Base-by-base conservation (phyloP, 1,284 basidiomycete species). In the Sphaerobolus stellatus region DNA sequence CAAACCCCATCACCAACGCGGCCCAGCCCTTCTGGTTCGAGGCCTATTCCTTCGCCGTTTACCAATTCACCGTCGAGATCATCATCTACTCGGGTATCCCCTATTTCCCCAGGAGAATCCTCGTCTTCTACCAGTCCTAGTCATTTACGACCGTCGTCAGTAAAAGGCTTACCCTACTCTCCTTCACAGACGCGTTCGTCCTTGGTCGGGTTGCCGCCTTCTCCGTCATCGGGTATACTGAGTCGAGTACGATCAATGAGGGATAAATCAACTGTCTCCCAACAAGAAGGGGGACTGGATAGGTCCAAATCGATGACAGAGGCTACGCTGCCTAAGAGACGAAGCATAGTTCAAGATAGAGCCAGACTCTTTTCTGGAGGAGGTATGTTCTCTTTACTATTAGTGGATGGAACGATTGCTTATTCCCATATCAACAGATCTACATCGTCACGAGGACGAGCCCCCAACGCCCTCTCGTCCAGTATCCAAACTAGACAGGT, bases 311-410 rank as follows among this genome's bases (percentile, higher is more conserved):
- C 62, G 6, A 48, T 61, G 61, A 62, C 57, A 22, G 47, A 48
- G 3, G 48, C 59, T 7, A 60, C 57, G n/a, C 57, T 57, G 18
- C 56, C 54, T 14, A 59, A 54, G 11, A 61, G 77, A 54, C 75
- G 79, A 52, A 83, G 80, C 57, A 51, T 81, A 48, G 78, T 84
- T 24, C 62, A 79, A 6, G 80, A 81, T 59, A 68, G 77, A 58
- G 75, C 77, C 2, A 75, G 67, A 61, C 72, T 74, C 20, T 74
- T 68, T 22, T 34, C 46, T 24, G 13, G 24, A 27, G 16, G 25
- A 31, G 34, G 47, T 54, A 36, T 14, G 46, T 40, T 7, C 22
- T 2, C 24, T 48, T 16, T 24, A 27, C 25, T 38, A 20, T n/a
- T 8, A 43, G 22, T 14, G 13, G 22, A 43, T 43, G 28, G 43